Percentiles rank a stretch among this genome's conserved stretches.
Conservation (phyloP, 176 grass and related monocot genomes). For the Avena insularis region DNA sequence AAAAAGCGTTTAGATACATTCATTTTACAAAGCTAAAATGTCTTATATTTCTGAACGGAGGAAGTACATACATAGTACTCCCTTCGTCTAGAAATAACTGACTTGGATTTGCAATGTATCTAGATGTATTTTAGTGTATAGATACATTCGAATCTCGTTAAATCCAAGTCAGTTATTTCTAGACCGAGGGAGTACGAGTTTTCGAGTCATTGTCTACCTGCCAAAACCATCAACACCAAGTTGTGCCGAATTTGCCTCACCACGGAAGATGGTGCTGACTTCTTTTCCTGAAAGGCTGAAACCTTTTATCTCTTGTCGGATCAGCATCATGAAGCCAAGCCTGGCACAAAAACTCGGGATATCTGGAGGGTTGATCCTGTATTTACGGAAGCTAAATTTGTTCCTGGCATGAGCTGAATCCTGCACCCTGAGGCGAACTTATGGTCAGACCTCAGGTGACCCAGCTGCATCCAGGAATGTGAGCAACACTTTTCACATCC, state of each 20-base stretch:
- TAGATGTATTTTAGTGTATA: too few species aligned
- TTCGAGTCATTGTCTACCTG: background rate
- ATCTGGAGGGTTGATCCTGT: background rate
- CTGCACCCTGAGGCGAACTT: background rate
- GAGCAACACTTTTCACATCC: background rate
- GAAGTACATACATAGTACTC: background rate
- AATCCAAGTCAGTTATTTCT: too few species aligned
- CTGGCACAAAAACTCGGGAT: background rate
- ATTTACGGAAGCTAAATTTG: constrained; percentile 13
- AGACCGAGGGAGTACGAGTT: background rate
- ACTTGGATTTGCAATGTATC: too few species aligned
- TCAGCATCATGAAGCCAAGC: background rate
- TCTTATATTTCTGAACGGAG: too few species aligned
- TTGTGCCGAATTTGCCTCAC: constrained; percentile 12
- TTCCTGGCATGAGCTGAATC: background rate
- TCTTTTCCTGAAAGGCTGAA: background rate
- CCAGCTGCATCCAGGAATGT: constrained; percentile 44
- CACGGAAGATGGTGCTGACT: background rate
- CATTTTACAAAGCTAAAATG: too few species aligned
- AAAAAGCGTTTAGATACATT: too few species aligned
- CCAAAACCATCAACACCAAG: background rate
- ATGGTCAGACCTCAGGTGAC: constrained; percentile 37
- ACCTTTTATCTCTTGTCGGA: background rate
- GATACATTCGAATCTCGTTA: too few species aligned
- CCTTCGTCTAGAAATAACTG: too few species aligned